Evolutionary conservation across 768 basidiomycete species (phyloP).

Genomic region (Sutorius australiensis): DNA sequence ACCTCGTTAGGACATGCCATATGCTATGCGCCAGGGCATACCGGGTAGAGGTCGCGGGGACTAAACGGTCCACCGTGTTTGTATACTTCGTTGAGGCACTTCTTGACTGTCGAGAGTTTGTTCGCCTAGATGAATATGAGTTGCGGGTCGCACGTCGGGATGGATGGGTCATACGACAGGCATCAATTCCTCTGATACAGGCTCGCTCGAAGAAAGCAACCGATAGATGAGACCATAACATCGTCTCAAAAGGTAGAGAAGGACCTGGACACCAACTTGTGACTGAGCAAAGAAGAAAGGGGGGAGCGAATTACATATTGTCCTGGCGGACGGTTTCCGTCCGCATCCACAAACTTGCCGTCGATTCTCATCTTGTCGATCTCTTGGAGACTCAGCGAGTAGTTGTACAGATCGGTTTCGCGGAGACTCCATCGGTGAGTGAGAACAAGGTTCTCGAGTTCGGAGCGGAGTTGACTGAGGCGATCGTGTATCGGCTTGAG

Average conservation of each 20-base stretch:
- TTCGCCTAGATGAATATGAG: constrained; percentile 61
- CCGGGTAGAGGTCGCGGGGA: constrained; percentile 90
- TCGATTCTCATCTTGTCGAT: constrained; percentile 97
- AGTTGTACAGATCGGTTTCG: constrained; percentile 93
- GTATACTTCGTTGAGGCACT: constrained; percentile 91
- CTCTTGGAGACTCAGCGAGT: constrained; percentile 88
- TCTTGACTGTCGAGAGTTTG: constrained; percentile 94
- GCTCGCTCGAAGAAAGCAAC: constrained; percentile 90
- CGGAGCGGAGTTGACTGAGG: constrained; percentile 75
- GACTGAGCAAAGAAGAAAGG: background rate
- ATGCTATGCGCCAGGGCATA: constrained; percentile 37
- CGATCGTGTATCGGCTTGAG: constrained; percentile 94
- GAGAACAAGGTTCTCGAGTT: constrained; percentile 87
- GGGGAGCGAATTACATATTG: constrained; percentile 72
- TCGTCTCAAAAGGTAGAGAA: constrained; percentile 87
- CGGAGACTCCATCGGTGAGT: constrained; percentile 97
- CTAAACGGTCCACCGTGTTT: constrained; percentile 94
- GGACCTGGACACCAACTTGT: constrained; percentile 50
- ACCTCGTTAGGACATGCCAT: constrained; percentile 1
- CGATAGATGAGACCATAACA: constrained; percentile 97
- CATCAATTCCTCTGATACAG: constrained; percentile 97
- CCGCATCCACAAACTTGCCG: constrained; percentile 93
- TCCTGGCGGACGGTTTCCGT: constrained; percentile 86
- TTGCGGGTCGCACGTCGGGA: background rate
- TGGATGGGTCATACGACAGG: constrained; percentile 61